A percentile compares a stretch with the other conserved stretches of the same genome.
Conservation (phyloP, 768 basidiomycete genomes). For the Fomitopsis pulvina region DNA sequence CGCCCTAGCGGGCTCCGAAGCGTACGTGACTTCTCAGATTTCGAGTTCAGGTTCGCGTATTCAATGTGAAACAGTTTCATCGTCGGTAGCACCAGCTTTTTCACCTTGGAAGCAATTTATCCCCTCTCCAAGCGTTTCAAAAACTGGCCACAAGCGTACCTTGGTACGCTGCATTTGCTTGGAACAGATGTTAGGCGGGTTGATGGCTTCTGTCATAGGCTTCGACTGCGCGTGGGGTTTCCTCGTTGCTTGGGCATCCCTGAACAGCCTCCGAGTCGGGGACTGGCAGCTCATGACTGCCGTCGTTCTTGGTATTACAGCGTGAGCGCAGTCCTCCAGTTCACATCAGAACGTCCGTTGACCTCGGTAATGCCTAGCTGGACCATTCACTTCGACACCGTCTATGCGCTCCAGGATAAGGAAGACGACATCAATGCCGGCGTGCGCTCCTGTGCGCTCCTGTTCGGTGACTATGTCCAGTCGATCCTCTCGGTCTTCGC, state of each 20-base stretch:
- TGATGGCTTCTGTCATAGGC: neutral
- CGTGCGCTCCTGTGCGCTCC: conserved; percentile 72
- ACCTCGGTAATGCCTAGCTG: conserved; percentile 30
- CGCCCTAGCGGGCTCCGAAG: conserved; percentile 8
- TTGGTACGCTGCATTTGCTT: conserved; percentile 26
- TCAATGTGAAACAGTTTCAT: conserved; percentile 6
- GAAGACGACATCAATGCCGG: conserved; percentile 65
- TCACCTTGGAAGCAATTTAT: conserved; percentile 24
- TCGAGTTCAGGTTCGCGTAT: neutral
- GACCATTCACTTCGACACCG: conserved; percentile 52
- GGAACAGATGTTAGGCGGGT: neutral
- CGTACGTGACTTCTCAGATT: conserved; percentile 4
- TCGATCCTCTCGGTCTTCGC: conserved; percentile 51
- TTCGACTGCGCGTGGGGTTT: conserved; percentile 31
- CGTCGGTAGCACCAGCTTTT: conserved; percentile 13
- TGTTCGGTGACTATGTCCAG: conserved; percentile 56
- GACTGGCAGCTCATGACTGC: conserved; percentile 17
- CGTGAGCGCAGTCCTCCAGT: neutral
- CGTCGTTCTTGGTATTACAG: conserved; percentile 14
- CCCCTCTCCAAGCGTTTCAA: conserved; percentile 52
- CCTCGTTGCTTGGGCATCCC: conserved; percentile 41
- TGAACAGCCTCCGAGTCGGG: conserved; percentile 24
- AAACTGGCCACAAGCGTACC: conserved; percentile 58
- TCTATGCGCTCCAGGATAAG: conserved; percentile 81
- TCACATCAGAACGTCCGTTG: neutral